Evolutionary conservation across 73 alveolate genomes (phyloP).

Genomic region (Paramecium sonneborni): DNA sequence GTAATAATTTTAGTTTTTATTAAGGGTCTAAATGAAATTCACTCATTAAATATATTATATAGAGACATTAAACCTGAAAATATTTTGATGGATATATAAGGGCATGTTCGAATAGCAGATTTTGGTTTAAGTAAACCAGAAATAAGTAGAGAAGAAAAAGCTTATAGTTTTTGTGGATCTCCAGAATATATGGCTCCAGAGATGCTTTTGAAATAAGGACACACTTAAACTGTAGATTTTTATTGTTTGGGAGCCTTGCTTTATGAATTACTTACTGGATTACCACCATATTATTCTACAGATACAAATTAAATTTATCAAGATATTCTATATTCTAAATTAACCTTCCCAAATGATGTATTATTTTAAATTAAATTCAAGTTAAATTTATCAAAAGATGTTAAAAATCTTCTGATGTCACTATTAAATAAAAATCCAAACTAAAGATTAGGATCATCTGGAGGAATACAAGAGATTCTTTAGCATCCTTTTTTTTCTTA

Average conservation of each 20-base stretch:
- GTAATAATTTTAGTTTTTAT: slow-evolving; percentile 70
- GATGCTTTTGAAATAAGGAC: slow-evolving; percentile 71
- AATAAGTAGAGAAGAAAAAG: slow-evolving; percentile 65
- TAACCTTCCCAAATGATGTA: slow-evolving; percentile 63
- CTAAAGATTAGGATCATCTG: slow-evolving; percentile 81
- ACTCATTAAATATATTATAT: slow-evolving; percentile 62
- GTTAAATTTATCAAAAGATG: slow-evolving; percentile 64
- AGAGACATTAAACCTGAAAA: slow-evolving; percentile 88
- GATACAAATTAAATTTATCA: slow-evolving; percentile 65
- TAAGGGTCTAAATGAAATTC: slow-evolving; percentile 74
- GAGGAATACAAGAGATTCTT: slow-evolving; percentile 66
- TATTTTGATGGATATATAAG: slow-evolving; percentile 75
- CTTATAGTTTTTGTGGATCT: slow-evolving; percentile 77
- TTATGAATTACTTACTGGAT: slow-evolving; percentile 75
- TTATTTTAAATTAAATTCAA: background rate
- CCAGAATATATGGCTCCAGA: slow-evolving; percentile 84
- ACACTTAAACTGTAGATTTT: slow-evolving; percentile 72
- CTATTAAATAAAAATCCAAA: slow-evolving; percentile 84
- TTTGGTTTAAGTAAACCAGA: slow-evolving; percentile 74
- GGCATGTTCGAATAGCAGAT: slow-evolving; percentile 73
- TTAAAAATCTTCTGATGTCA: slow-evolving; percentile 72
- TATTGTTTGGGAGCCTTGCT: slow-evolving; percentile 75
- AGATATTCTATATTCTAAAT: slow-evolving; percentile 59
- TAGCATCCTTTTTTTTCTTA: slow-evolving; percentile 58
- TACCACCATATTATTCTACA: slow-evolving; percentile 71